Evolutionary conservation across 148 eudicot genomes (phyloP), one percentile per base, ranked within the genome.

Genomic region (Pharnaceum exiguum): DNA sequence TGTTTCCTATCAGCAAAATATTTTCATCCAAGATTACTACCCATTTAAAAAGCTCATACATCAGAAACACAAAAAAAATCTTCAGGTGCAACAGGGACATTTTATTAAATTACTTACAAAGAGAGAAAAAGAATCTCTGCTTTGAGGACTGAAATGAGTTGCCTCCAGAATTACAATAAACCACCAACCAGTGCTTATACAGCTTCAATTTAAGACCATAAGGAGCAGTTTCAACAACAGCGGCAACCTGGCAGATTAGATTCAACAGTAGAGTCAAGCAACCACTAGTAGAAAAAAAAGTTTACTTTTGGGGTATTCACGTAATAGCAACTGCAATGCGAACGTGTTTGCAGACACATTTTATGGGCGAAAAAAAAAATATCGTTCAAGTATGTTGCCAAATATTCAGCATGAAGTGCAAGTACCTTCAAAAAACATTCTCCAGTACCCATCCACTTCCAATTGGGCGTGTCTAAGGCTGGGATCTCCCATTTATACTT

Each of bases 401-500:
- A 26, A 43, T 51, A 56, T 35, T 38, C 4, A 30, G 57, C n/a
- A 24, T 62, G 16, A 25, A 23, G 31, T 3, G 37, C 37, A 23
- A 27, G 59, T 62, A 91, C 99, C 95, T 83, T 61, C 27, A 65
- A 10, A 49, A 52, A 55, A 62, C 68, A 45, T 35, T 73, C 79
- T 54, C 95, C 91, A 5, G 96, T 89, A 45, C 95, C 99, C 46
- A 66, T 71, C 99, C 99, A 93, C 51, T 72, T 72, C 82, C 75
- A 69, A 59, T 67, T 83, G 22, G 75, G 36, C 49, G 68, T 60
- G 59, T 71, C 77, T 60, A 67, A 62, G 51, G 86, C 83, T 43
- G 86, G 89, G 51, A 69, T 64, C 72, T 81, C 77, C 99, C 99
- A 93, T 46, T 63, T 70, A 64, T 83, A 89, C 50, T 66, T 82